A percentile compares a stretch with the other conserved stretches of the same genome.
phyloP scores from a whole-genome alignment of 1,284 basidiomycete species.

The Ustilago bromivora region DNA sequence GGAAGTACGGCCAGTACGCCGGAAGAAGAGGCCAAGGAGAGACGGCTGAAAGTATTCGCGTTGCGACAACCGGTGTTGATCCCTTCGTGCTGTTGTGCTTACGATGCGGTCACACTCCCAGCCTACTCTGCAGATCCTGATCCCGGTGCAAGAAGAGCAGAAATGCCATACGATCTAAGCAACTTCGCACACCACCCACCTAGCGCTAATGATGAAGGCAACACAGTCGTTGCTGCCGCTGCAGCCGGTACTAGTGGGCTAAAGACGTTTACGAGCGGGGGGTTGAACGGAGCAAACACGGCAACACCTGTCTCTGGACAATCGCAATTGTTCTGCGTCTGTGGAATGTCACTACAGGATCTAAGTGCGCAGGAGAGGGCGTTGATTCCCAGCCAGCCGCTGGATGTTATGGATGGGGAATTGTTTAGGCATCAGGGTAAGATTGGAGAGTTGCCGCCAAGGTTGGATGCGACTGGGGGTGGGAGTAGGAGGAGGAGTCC shows the following conservation, averaged over 20 bases:
- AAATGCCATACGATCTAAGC: slow-evolving; percentile 60
- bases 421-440: slow-evolving; percentile 59
- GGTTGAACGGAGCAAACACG: slow-evolving; percentile 41
- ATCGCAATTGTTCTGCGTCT: slow-evolving; percentile 67
- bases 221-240: slow-evolving; percentile 1
- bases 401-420: slow-evolving; percentile 52
- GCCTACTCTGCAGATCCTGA: slow-evolving; percentile 57
- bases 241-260: not conserved
- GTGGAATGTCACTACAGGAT: slow-evolving; percentile 66
- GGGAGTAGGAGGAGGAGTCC: slow-evolving; percentile 22
- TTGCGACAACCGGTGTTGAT: slow-evolving; percentile 64
- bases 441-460: slow-evolving; percentile 59
- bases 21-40: slow-evolving; percentile 44
- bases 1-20: slow-evolving; percentile 28
- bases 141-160: slow-evolving; percentile 23
- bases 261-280: slow-evolving; percentile 1
- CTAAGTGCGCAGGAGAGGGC: slow-evolving; percentile 59
- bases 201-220: slow-evolving; percentile 1
- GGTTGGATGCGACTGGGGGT: slow-evolving; percentile 14
- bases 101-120: slow-evolving; percentile 67
- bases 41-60: slow-evolving; percentile 67
- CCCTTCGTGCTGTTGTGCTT: slow-evolving; percentile 68
- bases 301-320: slow-evolving; percentile 53
- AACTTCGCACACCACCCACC: slow-evolving; percentile 34
- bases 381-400: slow-evolving; percentile 57